Percentiles rank a stretch among this genome's conserved stretches.
Evolutionary conservation across 495 filamentous ascomycete species (phyloP).

Genomic region (Xylaria acuta): DNA sequence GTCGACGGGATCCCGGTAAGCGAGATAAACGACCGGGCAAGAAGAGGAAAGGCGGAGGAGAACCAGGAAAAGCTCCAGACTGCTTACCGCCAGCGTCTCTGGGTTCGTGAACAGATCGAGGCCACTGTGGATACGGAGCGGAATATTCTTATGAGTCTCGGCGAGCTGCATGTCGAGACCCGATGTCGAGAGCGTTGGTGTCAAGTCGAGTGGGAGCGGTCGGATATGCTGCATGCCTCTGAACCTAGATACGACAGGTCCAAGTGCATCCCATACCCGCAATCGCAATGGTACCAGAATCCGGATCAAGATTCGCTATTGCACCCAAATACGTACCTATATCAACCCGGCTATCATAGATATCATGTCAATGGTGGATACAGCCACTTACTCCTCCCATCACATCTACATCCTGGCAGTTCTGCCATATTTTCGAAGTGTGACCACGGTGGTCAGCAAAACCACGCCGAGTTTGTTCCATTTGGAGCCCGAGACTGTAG

Average conservation of each 20-base stretch:
- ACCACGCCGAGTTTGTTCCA: neutral
- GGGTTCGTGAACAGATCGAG: conserved; percentile 39
- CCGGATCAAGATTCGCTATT: neutral
- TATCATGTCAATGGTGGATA: neutral
- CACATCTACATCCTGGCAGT: neutral
- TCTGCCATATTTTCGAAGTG: neutral
- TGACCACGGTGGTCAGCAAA: neutral
- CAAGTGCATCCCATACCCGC: neutral
- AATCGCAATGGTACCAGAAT: neutral
- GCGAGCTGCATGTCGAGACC: conserved; percentile 53
- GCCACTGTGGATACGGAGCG: conserved; percentile 50
- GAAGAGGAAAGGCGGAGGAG: conserved; percentile 29
- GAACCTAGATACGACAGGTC: neutral
- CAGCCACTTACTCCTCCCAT: neutral
- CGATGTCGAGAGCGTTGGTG: conserved; percentile 46
- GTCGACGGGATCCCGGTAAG: neutral
- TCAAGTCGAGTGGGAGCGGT: conserved; percentile 36
- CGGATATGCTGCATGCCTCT: conserved; percentile 16
- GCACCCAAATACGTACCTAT: neutral
- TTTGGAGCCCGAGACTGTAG: neutral
- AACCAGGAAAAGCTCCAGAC: neutral
- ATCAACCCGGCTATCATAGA: neutral
- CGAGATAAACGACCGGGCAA: neutral
- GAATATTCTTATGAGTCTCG: conserved; percentile 45
- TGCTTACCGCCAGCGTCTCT: conserved; percentile 26